Evolutionary conservation across 257 asterid species (phyloP).

Genomic region (Ocimum tenuiflorum): DNA sequence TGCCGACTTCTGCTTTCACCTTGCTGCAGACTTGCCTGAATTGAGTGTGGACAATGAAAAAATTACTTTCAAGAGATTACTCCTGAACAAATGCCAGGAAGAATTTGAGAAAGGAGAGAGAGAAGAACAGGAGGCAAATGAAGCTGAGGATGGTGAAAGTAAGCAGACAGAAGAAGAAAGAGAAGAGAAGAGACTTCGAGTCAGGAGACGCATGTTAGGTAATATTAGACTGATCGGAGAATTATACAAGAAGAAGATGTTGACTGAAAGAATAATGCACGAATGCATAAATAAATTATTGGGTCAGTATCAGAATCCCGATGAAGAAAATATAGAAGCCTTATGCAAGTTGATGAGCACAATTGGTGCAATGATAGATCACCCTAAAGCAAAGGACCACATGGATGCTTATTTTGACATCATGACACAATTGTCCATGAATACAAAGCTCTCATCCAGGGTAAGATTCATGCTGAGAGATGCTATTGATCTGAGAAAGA

Average conservation of each 20-base stretch:
- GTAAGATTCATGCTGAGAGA: constrained; percentile 93
- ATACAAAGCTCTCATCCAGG: constrained; percentile 77
- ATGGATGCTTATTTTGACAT: constrained; percentile 66
- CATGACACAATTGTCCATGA: constrained; percentile 61
- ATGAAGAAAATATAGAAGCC: constrained; percentile 88
- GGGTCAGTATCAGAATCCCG: constrained; percentile 71
- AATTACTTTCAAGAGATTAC: constrained; percentile 81
- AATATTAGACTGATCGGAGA: constrained; percentile 93
- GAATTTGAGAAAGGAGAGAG: constrained; percentile 91
- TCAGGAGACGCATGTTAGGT: constrained; percentile 80
- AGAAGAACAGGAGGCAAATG: constrained; percentile 85
- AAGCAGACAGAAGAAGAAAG: constrained; percentile 74
- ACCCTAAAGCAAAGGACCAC: constrained; percentile 58
- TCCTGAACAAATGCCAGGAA: constrained; percentile 84
- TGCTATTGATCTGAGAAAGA: constrained; percentile 82
- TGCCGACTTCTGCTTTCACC: constrained; percentile 78
- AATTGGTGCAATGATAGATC: constrained; percentile 92
- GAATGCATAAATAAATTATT: constrained; percentile 71
- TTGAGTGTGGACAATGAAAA: constrained; percentile 57
- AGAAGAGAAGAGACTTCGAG: constrained; percentile 70
- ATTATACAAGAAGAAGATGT: constrained; percentile 84
- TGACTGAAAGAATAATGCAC: constrained; percentile 95
- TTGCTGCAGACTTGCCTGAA: constrained; percentile 72
- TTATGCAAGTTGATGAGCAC: constrained; percentile 96
- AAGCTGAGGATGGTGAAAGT: constrained; percentile 69